phyloP scores from a whole-genome alignment of 805 yeast genomes.

The Isabelozyma rhagii region DNA sequence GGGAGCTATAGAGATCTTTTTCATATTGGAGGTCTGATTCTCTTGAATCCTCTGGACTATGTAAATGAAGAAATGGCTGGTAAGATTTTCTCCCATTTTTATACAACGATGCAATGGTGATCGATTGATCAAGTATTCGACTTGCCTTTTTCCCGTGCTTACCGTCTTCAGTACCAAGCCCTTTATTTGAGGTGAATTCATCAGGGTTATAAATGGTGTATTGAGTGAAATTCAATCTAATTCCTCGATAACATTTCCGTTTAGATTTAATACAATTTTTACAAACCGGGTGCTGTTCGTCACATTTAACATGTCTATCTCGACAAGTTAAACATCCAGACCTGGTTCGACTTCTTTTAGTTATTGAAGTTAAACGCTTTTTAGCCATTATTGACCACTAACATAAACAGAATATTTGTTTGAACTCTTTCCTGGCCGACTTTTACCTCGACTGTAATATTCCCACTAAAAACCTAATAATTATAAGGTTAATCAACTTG shows the following conservation, averaged over 20 bases:
- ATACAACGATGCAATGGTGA: slow-evolving; percentile 40
- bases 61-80: slow-evolving; percentile 29
- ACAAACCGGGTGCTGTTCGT: slow-evolving; percentile 61
- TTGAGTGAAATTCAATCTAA: slow-evolving; percentile 44
- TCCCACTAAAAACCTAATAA: background rate
- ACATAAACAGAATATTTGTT: background rate
- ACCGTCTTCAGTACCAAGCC: background rate
- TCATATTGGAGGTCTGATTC: slow-evolving; percentile 31
- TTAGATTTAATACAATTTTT: slow-evolving; percentile 51
- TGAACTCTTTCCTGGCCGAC: background rate
- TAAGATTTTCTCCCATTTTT: slow-evolving; percentile 29
- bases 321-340: slow-evolving; percentile 63
- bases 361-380: slow-evolving; percentile 17
- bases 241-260: slow-evolving; percentile 46
- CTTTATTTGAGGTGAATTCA: background rate
- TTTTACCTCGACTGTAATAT: background rate
- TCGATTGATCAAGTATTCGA: slow-evolving; percentile 40
- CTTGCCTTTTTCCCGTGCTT: background rate
- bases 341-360: slow-evolving; percentile 36
- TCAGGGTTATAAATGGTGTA: slow-evolving; percentile 36
- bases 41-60: slow-evolving; percentile 24
- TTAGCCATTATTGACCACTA: slow-evolving; percentile 17
- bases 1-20: slow-evolving; percentile 14
- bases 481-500: background rate
- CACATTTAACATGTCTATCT: slow-evolving; percentile 66